Evolutionary conservation across 2,329 filamentous ascomycete species (phyloP).

Genomic region (Phyllosticta paracitricarpa): DNA sequence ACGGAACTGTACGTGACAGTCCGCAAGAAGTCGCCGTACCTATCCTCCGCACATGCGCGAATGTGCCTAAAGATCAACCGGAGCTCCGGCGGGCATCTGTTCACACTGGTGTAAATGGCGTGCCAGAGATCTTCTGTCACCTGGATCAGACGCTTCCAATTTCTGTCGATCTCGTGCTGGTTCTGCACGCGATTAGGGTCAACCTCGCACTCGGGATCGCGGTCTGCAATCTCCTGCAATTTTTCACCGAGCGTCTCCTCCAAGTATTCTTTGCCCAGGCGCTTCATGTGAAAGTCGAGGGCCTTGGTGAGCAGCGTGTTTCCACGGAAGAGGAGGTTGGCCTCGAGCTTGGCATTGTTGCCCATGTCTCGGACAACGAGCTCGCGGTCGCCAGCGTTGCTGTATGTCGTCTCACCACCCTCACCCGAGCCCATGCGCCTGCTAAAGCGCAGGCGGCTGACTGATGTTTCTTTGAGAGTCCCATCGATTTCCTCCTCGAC

Average conservation of each 20-base stretch:
- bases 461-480: slow-evolving; percentile 68
- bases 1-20: slow-evolving; percentile 90
- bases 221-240: slow-evolving; percentile 78
- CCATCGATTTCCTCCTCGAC: slow-evolving; percentile 98
- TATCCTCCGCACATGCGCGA: slow-evolving; percentile 82
- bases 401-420: slow-evolving; percentile 6
- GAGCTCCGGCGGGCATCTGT: slow-evolving; percentile 68
- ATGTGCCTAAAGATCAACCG: slow-evolving; percentile 84
- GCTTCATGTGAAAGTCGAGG: slow-evolving; percentile 90
- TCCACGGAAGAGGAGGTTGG: slow-evolving; percentile 87
- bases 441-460: slow-evolving; percentile 57
- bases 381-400: slow-evolving; percentile 50
- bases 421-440: slow-evolving; percentile 62
- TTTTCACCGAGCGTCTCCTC: slow-evolving; percentile 80
- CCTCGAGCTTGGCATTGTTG: slow-evolving; percentile 72
- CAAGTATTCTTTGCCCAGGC: slow-evolving; percentile 84
- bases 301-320: slow-evolving; percentile 91
- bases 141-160: slow-evolving; percentile 69
- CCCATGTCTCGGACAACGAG: slow-evolving; percentile 66
- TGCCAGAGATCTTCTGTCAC: slow-evolving; percentile 80
- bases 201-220: slow-evolving; percentile 88
- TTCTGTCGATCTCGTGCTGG: slow-evolving; percentile 64
- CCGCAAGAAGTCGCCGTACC: slow-evolving; percentile 84
- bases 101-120: slow-evolving; percentile 65
- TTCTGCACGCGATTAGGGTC: slow-evolving; percentile 69